These are phyloP conservation scores for Pisolithus tinctorius DNA, from an alignment of 768 basidiomycete species.

Conservation along the genomic window DNA sequence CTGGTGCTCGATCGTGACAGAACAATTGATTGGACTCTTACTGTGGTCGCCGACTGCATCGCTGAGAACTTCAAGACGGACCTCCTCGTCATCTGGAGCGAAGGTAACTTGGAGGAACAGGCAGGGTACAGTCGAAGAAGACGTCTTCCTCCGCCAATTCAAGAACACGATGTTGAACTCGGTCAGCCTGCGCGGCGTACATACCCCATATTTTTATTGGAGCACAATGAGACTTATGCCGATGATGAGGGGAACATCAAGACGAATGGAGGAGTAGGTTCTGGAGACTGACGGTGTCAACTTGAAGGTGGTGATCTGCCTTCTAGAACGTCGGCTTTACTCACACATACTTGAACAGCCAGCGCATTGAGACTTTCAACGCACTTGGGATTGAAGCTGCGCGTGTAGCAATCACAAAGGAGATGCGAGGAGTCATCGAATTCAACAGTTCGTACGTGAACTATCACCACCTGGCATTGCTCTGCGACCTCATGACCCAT, in stretches of 20 bases:
- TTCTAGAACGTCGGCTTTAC: too few relatives aligned
- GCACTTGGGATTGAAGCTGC: constrained; percentile 97
- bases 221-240: constrained; percentile 73
- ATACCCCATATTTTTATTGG: too few relatives aligned
- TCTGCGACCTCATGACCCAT: constrained; percentile 99
- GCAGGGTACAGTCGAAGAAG: constrained; percentile 74
- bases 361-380: too few relatives aligned
- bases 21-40: constrained; percentile 95
- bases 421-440: constrained; percentile 92
- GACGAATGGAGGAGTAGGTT: constrained; percentile 78
- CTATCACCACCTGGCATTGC: constrained; percentile 92
- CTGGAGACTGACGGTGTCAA: constrained; percentile 96
- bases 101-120: constrained; percentile 93
- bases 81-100: too few relatives aligned
- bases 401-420: constrained; percentile 88
- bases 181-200: too few relatives aligned
- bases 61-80: constrained; percentile 93
- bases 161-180: too few relatives aligned
- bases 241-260: constrained; percentile 60
- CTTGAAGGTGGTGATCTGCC: too few relatives aligned
- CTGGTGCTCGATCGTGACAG: constrained; percentile 94
- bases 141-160: constrained; percentile 91
- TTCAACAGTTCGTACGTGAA: constrained; percentile 99
- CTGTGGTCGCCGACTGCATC: constrained; percentile 94
- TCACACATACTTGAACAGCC: too few relatives aligned